A percentile compares a stretch with the other conserved stretches of the same genome.
Evolutionary conservation across 805 yeast species (phyloP).

Genomic region (Starmerella floris): DNA sequence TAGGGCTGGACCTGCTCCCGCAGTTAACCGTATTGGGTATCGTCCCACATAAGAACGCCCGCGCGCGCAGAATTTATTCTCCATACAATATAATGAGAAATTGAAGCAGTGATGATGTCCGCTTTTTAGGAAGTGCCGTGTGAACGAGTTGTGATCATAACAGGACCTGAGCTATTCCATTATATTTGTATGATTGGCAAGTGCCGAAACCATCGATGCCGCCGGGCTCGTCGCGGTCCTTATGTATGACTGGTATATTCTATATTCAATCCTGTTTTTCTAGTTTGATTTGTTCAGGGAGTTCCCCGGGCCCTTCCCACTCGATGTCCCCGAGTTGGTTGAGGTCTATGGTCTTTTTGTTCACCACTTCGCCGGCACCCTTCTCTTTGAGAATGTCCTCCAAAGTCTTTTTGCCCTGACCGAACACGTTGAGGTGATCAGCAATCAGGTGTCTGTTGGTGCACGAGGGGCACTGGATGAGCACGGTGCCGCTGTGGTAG

Average conservation of each 20-base stretch:
- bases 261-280: neutral
- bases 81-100: conserved; percentile 15
- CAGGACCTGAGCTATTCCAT: conserved; percentile 20
- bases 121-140: conserved; percentile 27
- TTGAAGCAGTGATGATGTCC: conserved; percentile 21
- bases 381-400: conserved; percentile 63
- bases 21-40: neutral
- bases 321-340: conserved; percentile 21
- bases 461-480: conserved; percentile 87
- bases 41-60: neutral
- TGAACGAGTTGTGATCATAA: conserved; percentile 24
- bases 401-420: conserved; percentile 62
- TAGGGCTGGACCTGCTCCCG: no score
- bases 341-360: conserved; percentile 51
- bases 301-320: conserved; percentile 23
- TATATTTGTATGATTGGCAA: no score
- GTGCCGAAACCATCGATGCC: no score
- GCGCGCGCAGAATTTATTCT: conserved; percentile 1
- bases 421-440: conserved; percentile 70
- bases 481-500: conserved; percentile 70
- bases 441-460: conserved; percentile 79
- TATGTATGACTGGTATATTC: no score
- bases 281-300: conserved; percentile 5
- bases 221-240: no score
- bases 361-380: conserved; percentile 52